Evolutionary conservation across 2,329 filamentous ascomycete species (phyloP).

Genomic region (Colletotrichum sp.): DNA sequence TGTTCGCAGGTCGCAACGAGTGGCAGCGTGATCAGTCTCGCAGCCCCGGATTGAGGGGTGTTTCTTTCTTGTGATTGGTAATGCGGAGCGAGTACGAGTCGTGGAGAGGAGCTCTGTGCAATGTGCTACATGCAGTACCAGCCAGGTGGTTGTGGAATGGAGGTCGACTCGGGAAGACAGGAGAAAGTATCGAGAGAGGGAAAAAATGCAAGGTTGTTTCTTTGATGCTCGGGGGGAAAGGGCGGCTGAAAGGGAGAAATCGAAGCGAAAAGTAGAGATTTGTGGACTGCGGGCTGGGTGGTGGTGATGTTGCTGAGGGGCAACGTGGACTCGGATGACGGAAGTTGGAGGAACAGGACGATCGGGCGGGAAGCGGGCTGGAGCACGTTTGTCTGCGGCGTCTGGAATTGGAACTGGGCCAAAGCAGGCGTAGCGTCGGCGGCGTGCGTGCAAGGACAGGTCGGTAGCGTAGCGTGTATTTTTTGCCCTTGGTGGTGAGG

Average conservation of each 20-base stretch:
- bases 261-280: conserved; percentile 8
- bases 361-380: conserved; percentile 11
- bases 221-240: background rate
- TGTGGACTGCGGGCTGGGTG: conserved; percentile 8
- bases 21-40: conserved; percentile 2
- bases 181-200: background rate
- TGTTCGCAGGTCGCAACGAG: background rate
- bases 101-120: background rate
- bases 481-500: background rate
- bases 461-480: background rate
- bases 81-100: conserved; percentile 13
- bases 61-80: conserved; percentile 7
- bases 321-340: conserved; percentile 21
- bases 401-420: background rate
- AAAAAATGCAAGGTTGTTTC: background rate
- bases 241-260: conserved; percentile 10
- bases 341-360: conserved; percentile 17
- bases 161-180: background rate
- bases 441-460: background rate
- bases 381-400: conserved; percentile 5
- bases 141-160: background rate
- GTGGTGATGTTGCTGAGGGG: conserved; percentile 16
- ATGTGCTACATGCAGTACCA: background rate
- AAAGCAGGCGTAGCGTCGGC: background rate
- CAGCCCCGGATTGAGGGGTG: background rate